phyloP scores from a whole-genome alignment of 345 rosid species.

The Euclidium syriacum region DNA sequence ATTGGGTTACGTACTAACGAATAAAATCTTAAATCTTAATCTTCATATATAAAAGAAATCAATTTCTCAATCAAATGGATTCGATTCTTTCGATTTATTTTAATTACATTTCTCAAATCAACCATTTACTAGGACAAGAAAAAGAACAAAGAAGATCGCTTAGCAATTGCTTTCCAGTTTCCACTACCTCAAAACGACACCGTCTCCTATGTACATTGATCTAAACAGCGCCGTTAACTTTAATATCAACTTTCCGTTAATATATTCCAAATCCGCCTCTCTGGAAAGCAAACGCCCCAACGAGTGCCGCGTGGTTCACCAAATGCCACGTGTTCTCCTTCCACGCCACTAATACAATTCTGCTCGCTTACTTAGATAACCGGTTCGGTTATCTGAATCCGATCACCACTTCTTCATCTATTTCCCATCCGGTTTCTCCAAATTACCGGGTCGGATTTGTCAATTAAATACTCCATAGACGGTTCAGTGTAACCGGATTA shows the following conservation, averaged over 20 bases:
- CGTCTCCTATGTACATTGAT: slow-evolving; percentile 3
- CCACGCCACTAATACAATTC: slow-evolving; percentile 4
- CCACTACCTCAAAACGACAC: background rate
- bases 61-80: background rate
- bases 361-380: background rate
- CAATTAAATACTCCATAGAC: slow-evolving; percentile 30
- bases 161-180: background rate
- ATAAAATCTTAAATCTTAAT: no score
- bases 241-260: background rate
- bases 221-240: slow-evolving; percentile 17
- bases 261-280: background rate
- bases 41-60: no score
- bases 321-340: slow-evolving; percentile 17
- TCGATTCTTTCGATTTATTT: background rate
- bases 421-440: background rate
- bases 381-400: slow-evolving; percentile 5
- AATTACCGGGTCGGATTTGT: background rate
- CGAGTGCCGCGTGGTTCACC: slow-evolving; percentile 6
- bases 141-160: slow-evolving; percentile 20
- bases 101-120: slow-evolving; percentile 6
- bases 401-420: background rate
- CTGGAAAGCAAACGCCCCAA: background rate
- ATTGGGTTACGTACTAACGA: no score
- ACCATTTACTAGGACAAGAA: background rate
- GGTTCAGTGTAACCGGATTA: slow-evolving; percentile 22